These are phyloP conservation scores for Mycena sanguinolenta DNA, from an alignment of 768 basidiomycete genomes.

Conservation along the genomic window DNA sequence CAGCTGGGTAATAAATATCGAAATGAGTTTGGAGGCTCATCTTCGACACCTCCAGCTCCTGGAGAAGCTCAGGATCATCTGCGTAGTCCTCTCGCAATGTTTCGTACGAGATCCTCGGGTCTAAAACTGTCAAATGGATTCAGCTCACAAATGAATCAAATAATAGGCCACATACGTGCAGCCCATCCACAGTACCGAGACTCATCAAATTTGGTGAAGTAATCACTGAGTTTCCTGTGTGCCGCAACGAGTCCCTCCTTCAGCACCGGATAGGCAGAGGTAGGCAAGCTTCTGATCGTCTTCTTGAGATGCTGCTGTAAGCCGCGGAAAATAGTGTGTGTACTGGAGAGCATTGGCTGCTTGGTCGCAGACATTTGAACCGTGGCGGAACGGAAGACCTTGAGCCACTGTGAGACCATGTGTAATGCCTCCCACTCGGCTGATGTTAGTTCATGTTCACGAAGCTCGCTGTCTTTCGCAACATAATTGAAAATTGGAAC, in stretches of 20 bases:
- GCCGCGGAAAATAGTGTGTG: slow-evolving; percentile 48
- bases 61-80: too few relatives aligned
- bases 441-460: slow-evolving; percentile 30
- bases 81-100: too few relatives aligned
- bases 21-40: too few relatives aligned
- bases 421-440: slow-evolving; percentile 46
- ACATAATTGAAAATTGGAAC: slow-evolving; percentile 37
- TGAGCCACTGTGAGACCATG: slow-evolving; percentile 43
- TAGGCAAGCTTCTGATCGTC: not conserved
- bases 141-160: too few relatives aligned
- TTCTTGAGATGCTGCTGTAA: slow-evolving; percentile 43
- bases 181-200: too few relatives aligned
- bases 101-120: too few relatives aligned
- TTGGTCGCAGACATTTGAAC: slow-evolving; percentile 49
- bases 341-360: slow-evolving; percentile 47
- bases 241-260: slow-evolving; percentile 26
- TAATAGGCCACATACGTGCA: too few relatives aligned
- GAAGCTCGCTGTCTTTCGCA: slow-evolving; percentile 36
- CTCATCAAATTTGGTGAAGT: too few relatives aligned
- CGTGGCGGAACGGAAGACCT: slow-evolving; percentile 46
- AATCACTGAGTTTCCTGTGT: too few relatives aligned
- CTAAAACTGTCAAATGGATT: too few relatives aligned
- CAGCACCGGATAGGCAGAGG: not conserved
- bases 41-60: too few relatives aligned
- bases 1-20: too few relatives aligned